phyloP scores from a whole-genome alignment of 805 yeast species.

The Suhomyces canberraensis region DNA sequence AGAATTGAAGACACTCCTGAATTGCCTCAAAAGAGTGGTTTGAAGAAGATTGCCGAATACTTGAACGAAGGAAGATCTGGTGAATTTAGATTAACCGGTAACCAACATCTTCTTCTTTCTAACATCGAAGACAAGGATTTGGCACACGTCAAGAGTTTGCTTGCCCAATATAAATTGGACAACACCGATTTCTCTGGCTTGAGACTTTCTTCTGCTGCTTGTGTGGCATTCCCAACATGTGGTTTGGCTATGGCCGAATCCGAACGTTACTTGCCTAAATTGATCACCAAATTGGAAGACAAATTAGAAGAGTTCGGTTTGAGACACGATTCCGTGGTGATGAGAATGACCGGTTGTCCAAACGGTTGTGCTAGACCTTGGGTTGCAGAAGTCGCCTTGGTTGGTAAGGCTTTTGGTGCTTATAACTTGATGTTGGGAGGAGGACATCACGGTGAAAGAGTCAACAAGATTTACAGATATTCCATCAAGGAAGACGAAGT shows the following conservation, averaged over 20 bases:
- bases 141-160: slow-evolving; percentile 54
- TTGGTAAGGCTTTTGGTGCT: slow-evolving; percentile 92
- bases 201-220: slow-evolving; percentile 88
- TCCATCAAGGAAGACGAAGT: slow-evolving; percentile 91
- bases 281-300: slow-evolving; percentile 78
- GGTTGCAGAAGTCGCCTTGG: slow-evolving; percentile 93
- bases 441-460: slow-evolving; percentile 88
- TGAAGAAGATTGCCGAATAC: slow-evolving; percentile 71
- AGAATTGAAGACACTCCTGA: slow-evolving; percentile 92
- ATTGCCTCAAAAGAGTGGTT: slow-evolving; percentile 84
- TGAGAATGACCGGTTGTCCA: slow-evolving; percentile 99
- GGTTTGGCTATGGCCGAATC: slow-evolving; percentile 99
- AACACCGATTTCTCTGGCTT: slow-evolving; percentile 79
- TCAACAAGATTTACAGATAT: slow-evolving; percentile 84
- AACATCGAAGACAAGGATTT: slow-evolving; percentile 69
- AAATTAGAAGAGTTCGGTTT: slow-evolving; percentile 88
- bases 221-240: slow-evolving; percentile 98
- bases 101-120: slow-evolving; percentile 84
- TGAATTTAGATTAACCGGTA: slow-evolving; percentile 91
- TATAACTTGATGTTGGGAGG: slow-evolving; percentile 95
- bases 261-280: slow-evolving; percentile 84
- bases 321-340: slow-evolving; percentile 88
- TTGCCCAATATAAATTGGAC: slow-evolving; percentile 76
- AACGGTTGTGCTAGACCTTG: slow-evolving; percentile 99
- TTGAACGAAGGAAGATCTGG: slow-evolving; percentile 63